Conservation (phyloP, 2,329 filamentous ascomycete genomes). For the Exophiala calicioides region DNA sequence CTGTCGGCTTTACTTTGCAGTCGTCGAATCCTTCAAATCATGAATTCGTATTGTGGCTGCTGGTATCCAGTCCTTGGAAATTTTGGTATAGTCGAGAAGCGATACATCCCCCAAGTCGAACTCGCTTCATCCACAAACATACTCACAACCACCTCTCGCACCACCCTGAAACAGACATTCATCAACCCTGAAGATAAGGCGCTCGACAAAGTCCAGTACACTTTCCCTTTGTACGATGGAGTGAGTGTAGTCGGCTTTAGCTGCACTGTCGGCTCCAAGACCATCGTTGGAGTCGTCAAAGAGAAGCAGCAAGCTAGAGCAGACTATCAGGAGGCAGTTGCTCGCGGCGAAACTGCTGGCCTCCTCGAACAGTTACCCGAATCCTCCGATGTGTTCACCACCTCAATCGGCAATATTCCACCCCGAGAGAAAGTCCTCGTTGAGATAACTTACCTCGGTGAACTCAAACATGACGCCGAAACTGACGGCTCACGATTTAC, state of each 20-base stretch:
- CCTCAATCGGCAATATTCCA: slow-evolving; percentile 68
- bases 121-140: slow-evolving; percentile 63
- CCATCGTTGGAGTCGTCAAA: slow-evolving; percentile 63
- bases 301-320: slow-evolving; percentile 63
- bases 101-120: slow-evolving; percentile 61
- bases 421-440: slow-evolving; percentile 58
- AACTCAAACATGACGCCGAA: slow-evolving; percentile 71
- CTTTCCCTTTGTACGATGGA: slow-evolving; percentile 72
- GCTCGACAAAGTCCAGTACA: slow-evolving; percentile 62
- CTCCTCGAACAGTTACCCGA: slow-evolving; percentile 63
- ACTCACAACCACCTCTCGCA: slow-evolving; percentile 55
- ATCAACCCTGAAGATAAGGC: slow-evolving; percentile 51
- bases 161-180: slow-evolving; percentile 61
- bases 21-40: too few relatives aligned
- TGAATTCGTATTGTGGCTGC: slow-evolving; percentile 28
- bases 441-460: slow-evolving; percentile 66
- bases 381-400: slow-evolving; percentile 67
- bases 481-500: slow-evolving; percentile 68
- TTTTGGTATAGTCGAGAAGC: slow-evolving; percentile 33
- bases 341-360: slow-evolving; percentile 62
- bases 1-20: background rate
- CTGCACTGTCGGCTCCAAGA: slow-evolving; percentile 61
- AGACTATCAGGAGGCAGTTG: slow-evolving; percentile 61
- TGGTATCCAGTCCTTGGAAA: slow-evolving; percentile 17
- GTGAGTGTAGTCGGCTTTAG: slow-evolving; percentile 69